Evolutionary conservation across 805 yeast genomes (phyloP).

Genomic region (Starmerella bacillaris): DNA sequence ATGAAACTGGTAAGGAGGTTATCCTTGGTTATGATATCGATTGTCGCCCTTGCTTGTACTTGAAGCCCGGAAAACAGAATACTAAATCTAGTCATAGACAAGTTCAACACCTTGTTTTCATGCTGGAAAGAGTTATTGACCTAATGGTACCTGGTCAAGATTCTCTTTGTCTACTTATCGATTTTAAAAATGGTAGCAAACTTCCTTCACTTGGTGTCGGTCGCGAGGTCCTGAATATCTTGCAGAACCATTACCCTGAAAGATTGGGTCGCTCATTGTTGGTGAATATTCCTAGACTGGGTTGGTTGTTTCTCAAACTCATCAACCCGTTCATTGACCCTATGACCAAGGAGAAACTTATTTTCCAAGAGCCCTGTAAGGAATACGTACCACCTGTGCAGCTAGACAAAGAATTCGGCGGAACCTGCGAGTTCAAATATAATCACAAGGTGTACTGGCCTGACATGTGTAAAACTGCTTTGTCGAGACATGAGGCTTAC

Average conservation of each 20-base stretch:
- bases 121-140: constrained; percentile 82
- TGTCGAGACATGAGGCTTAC: constrained; percentile 41
- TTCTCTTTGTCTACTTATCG: constrained; percentile 75
- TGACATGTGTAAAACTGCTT: constrained; percentile 42
- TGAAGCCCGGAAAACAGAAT: constrained; percentile 90
- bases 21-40: constrained; percentile 81
- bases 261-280: constrained; percentile 82
- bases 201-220: constrained; percentile 82
- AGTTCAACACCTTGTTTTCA: constrained; percentile 86
- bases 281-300: constrained; percentile 85
- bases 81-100: constrained; percentile 79
- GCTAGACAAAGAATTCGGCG: constrained; percentile 72
- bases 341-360: constrained; percentile 78
- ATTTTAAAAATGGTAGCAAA: constrained; percentile 65
- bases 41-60: constrained; percentile 76
- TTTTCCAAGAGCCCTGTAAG: constrained; percentile 74
- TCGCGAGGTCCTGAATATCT: constrained; percentile 75
- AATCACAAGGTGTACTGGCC: constrained; percentile 70
- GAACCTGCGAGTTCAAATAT: constrained; percentile 67
- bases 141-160: constrained; percentile 96
- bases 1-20: constrained; percentile 82
- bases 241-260: constrained; percentile 96
- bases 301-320: constrained; percentile 77
- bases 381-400: constrained; percentile 67
- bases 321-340: constrained; percentile 96